Conservation (phyloP, 306 rosid species). For the Malus sieversii region DNA sequence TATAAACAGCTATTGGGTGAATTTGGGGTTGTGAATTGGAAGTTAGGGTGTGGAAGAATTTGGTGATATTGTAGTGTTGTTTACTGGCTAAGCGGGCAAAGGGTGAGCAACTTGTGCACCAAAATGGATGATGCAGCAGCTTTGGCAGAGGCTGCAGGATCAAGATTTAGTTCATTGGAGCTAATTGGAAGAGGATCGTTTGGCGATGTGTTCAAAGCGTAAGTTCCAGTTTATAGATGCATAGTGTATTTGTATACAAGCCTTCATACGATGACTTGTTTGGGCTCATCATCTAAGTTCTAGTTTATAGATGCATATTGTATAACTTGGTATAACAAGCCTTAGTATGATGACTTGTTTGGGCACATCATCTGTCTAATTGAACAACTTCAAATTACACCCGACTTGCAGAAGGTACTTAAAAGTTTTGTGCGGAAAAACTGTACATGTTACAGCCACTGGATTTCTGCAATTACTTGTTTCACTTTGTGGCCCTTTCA, state of each 20-base stretch:
- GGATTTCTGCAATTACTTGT: neutral
- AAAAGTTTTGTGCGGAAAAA: neutral
- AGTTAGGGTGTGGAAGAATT: slow-evolving; percentile 17
- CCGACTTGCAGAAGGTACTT: neutral
- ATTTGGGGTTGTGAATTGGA: slow-evolving; percentile 22
- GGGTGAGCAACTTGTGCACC: slow-evolving; percentile 25
- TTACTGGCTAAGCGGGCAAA: slow-evolving; percentile 20
- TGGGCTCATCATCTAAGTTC: neutral
- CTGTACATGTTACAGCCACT: neutral
- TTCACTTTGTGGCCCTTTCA: neutral
- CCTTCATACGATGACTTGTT: neutral
- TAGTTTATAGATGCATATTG: slow-evolving; percentile 1
- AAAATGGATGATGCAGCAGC: slow-evolving; percentile 76
- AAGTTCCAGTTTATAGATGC: slow-evolving; percentile 24
- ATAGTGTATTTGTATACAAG: neutral
- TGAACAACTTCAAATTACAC: neutral
- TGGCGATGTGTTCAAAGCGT: slow-evolving; percentile 96
- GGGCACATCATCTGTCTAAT: neutral
- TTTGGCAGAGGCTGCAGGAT: slow-evolving; percentile 70
- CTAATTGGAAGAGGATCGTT: slow-evolving; percentile 96
- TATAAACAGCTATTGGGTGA: slow-evolving; percentile 7
- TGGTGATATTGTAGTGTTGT: slow-evolving; percentile 17
- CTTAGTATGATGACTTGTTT: neutral
- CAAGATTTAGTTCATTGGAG: slow-evolving; percentile 78
- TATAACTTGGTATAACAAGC: neutral